These are phyloP conservation scores for Boletellus dicymbophilus DNA, from an alignment of 1,284 basidiomycete genomes.

Conservation along the genomic window DNA sequence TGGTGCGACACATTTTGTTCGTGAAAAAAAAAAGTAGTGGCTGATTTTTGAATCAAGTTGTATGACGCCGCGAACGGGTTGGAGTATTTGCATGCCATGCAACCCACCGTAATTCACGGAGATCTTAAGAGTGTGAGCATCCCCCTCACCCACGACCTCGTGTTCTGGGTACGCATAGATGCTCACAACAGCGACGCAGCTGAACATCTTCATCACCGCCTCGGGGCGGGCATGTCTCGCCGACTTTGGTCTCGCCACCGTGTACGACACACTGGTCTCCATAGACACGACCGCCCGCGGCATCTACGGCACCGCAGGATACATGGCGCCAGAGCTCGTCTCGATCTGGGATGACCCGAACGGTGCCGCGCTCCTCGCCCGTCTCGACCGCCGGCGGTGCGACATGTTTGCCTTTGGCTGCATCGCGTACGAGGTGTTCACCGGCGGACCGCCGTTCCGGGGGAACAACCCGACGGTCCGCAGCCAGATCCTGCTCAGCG, in stretches of 20 bases:
- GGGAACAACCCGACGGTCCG: constrained; percentile 14
- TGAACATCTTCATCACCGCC: constrained; percentile 28
- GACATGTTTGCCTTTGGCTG: constrained; percentile 35
- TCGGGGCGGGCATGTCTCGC: constrained; percentile 30
- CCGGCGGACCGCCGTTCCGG: constrained; percentile 20
- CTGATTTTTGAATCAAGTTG: constrained; percentile 30
- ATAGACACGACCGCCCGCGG: constrained; percentile 15
- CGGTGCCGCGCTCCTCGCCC: constrained; percentile 12
- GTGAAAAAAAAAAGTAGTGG: not conserved
- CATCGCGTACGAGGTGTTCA: constrained; percentile 28
- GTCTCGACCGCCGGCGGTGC: constrained; percentile 25
- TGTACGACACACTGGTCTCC: constrained; percentile 16
- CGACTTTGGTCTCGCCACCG: constrained; percentile 28
- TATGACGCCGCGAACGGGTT: constrained; percentile 42
- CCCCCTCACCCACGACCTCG: not conserved
- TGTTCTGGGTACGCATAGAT: no score
- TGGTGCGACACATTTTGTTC: constrained; percentile 33
- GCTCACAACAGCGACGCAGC: constrained; percentile 7
- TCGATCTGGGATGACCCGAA: constrained; percentile 11
- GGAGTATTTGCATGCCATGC: constrained; percentile 40
- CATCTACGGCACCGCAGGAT: constrained; percentile 23
- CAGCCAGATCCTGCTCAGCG: constrained; percentile 14
- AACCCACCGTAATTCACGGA: constrained; percentile 45
- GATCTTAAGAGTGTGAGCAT: constrained; percentile 43
- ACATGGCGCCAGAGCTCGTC: constrained; percentile 30